phyloP scores from a whole-genome alignment of 768 basidiomycete genomes.

The Rhizopogon vesiculosus region DNA sequence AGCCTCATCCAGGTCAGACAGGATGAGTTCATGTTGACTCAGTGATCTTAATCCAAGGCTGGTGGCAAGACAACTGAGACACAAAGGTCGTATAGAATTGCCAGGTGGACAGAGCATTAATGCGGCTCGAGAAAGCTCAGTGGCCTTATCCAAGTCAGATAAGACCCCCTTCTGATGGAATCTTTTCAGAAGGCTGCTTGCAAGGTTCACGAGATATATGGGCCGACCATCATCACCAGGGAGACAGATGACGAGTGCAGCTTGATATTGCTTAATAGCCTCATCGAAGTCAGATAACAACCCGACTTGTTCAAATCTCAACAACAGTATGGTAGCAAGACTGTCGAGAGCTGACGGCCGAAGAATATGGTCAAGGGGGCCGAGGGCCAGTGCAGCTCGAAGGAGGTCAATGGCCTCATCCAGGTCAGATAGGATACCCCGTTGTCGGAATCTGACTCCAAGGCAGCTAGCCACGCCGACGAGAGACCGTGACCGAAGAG shows the following conservation, averaged over 20 bases:
- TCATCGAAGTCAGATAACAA: not conserved
- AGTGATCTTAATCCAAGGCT: too few relatives aligned
- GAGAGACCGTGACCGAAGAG: conserved; percentile 5
- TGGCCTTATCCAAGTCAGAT: conserved; percentile 22
- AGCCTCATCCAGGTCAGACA: conserved; percentile 22
- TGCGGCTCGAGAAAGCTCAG: conserved; percentile 20
- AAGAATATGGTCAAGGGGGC: conserved; percentile 8
- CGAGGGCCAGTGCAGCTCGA: conserved; percentile 8
- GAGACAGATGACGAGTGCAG: conserved; percentile 9
- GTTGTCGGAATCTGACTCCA: conserved; percentile 11
- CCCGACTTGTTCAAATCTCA: not conserved
- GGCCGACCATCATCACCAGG: conserved; percentile 6
- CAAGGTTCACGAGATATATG: conserved; percentile 8
- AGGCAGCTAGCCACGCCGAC: conserved; percentile 16
- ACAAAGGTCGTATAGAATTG: conserved; percentile 11
- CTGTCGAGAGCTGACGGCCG: not conserved
- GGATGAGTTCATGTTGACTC: not conserved
- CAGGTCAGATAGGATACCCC: conserved; percentile 6
- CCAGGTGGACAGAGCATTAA: conserved; percentile 12
- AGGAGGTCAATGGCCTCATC: conserved; percentile 7
- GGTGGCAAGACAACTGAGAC: conserved; percentile 14
- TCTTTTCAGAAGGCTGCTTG: conserved; percentile 16
- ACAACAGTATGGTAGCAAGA: not conserved
- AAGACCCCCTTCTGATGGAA: conserved; percentile 18
- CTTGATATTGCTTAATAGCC: conserved; percentile 14